These are phyloP conservation scores for Trichoderma sp. DNA, from an alignment of 2,329 filamentous ascomycete genomes.

Conservation along the genomic window DNA sequence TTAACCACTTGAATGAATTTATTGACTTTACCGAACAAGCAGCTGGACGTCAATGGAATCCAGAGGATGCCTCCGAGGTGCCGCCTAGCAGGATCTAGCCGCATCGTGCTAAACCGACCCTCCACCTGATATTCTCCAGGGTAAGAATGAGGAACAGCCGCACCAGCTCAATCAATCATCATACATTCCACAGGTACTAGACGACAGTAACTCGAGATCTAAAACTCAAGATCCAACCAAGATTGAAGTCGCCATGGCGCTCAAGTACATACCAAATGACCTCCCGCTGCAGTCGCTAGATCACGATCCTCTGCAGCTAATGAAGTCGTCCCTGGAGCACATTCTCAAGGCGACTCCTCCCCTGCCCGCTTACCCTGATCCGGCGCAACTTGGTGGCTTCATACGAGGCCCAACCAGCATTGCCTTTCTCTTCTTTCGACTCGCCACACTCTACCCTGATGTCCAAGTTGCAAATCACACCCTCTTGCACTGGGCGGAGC, in stretches of 20 bases:
- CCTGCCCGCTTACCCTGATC: slow-evolving; percentile 32
- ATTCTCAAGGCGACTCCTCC: slow-evolving; percentile 40
- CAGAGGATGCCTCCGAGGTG: background rate
- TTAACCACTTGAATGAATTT: background rate
- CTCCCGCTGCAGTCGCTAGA: slow-evolving; percentile 32
- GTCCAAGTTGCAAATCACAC: slow-evolving; percentile 43
- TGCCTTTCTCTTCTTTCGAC: slow-evolving; percentile 54
- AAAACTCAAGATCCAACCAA: background rate
- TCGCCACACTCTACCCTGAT: slow-evolving; percentile 45
- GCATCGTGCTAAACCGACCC: background rate
- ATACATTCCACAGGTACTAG: background rate
- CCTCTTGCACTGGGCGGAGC: slow-evolving; percentile 45
- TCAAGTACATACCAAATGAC: slow-evolving; percentile 37
- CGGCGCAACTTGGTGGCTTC: slow-evolving; percentile 44
- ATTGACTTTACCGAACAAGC: background rate
- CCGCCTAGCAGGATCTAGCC: background rate
- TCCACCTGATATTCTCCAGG: background rate
- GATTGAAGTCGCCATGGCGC: slow-evolving; percentile 25
- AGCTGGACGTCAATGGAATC: background rate
- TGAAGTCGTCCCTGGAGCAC: slow-evolving; percentile 37
- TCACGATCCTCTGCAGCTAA: slow-evolving; percentile 30
- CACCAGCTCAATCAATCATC: background rate
- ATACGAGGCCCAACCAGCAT: slow-evolving; percentile 54
- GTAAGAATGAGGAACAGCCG: background rate
- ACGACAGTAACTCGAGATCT: background rate